Base-by-base conservation (phyloP, 2,329 filamentous ascomycete genomes). In the Torrubiella hemipterigena region DNA sequence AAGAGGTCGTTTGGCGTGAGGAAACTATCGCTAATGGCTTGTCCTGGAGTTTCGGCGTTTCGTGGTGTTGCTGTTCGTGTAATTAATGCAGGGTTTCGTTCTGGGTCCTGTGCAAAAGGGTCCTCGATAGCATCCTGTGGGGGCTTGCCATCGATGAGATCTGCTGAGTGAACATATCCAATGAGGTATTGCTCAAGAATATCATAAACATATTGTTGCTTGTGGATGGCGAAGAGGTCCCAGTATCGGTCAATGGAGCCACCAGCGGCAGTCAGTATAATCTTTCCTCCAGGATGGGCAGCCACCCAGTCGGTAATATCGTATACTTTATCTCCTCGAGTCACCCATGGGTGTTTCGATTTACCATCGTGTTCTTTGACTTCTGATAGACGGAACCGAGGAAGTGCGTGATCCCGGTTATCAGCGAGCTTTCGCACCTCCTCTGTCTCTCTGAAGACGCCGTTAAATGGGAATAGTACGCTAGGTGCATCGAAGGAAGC, bases 181-280 rank as follows among this genome's bases (percentile, higher is more conserved):
- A 81, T 73, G 17, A 67, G 56, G 44, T 75, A 81, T 41, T 73
- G 65, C n/a, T 71, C 61, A 1, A 81, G 58, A 24, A 81, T 76
- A 30, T 78, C 71, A 36, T 67, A 65, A 6, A 81, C 73, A 37
- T 81, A 70, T 25, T 70, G 60, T 13, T 67, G 63, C 47, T 80
- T 75, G 56, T 81, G 77, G 36, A 81, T 80, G 28, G 66, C 62
- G 47, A 81, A 81, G 32, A 81, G 77, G 36, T 78, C 61, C 77
- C 77, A 81, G 52, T 79, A 81, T 0, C 69, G 67, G 31, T 81
- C 76, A 30, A 81, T 68, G 33, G 66, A 69, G 22, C 69, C 67
- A 4, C 77, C 77, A 2, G 73, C 74, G 2, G 77, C 77, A 18
- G 70, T 65, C 7, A 81, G 57, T 36, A 81, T 81, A 11, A 81